Percentiles rank a stretch among this genome's conserved stretches.
Conservation (phyloP, 495 filamentous ascomycete genomes). For the Terfezia claveryi region DNA sequence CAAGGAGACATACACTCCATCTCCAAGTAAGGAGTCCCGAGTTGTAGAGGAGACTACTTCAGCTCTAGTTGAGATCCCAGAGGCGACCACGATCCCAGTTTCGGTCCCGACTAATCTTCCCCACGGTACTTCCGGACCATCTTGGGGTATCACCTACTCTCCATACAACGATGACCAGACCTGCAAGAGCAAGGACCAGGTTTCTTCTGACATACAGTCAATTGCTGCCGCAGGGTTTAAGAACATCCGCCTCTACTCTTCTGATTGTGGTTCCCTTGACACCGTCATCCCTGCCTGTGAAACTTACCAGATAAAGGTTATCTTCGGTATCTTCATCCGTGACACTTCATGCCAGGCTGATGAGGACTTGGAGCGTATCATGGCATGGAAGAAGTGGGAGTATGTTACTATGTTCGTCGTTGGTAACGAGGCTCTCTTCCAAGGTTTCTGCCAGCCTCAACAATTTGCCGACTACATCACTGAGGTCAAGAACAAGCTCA, state of each 20-base stretch:
- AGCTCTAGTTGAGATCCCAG: background rate
- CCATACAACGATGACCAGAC: constrained; percentile 38
- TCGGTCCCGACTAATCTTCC: constrained; percentile 1
- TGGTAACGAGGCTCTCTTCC: constrained; percentile 76
- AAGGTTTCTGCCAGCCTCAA: constrained; percentile 35
- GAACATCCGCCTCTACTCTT: constrained; percentile 70
- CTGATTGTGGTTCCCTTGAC: constrained; percentile 65
- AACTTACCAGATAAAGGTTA: constrained; percentile 45
- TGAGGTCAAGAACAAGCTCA: constrained; percentile 26
- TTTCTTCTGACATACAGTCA: constrained; percentile 40
- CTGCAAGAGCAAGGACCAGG: constrained; percentile 41
- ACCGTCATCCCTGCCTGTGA: constrained; percentile 45
- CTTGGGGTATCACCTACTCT: constrained; percentile 85
- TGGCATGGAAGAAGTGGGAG: constrained; percentile 50
- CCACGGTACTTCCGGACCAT: constrained; percentile 17
- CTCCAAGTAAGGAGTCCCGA: background rate
- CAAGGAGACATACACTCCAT: constrained; percentile 1
- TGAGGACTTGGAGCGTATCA: constrained; percentile 41
- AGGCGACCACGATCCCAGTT: constrained; percentile 1
- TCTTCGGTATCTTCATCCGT: constrained; percentile 69
- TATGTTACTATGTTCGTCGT: constrained; percentile 59
- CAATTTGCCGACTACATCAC: constrained; percentile 49
- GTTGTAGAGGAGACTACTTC: background rate
- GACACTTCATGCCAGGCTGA: constrained; percentile 31
- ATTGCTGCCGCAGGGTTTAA: constrained; percentile 58